phyloP scores from a whole-genome alignment of 2,329 filamentous ascomycete genomes.

The Cryphonectria nitschkei region DNA sequence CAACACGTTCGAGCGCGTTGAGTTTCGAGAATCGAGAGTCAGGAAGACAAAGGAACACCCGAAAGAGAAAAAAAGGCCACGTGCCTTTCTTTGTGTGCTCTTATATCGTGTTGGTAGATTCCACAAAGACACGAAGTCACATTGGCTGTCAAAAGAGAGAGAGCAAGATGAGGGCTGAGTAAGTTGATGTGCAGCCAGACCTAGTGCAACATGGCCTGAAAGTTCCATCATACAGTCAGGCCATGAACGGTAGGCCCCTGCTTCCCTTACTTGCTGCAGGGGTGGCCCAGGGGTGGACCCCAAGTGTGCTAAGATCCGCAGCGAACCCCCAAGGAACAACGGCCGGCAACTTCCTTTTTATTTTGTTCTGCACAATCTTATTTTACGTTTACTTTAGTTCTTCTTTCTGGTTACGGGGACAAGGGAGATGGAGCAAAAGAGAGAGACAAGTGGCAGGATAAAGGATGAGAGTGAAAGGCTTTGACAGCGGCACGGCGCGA shows the following conservation, averaged over 20 bases:
- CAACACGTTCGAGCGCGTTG: background rate
- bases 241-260: no score
- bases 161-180: background rate
- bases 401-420: background rate
- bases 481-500: conserved; percentile 5
- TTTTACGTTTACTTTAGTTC: background rate
- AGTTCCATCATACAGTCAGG: no score
- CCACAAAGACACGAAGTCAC: background rate
- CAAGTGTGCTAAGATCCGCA: background rate
- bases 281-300: background rate
- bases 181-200: background rate
- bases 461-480: background rate
- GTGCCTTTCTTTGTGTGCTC: no score
- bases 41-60: background rate
- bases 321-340: background rate
- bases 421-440: no score
- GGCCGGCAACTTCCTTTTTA: background rate
- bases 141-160: background rate
- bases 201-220: background rate
- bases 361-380: background rate
- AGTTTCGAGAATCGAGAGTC: background rate
- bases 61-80: background rate
- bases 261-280: background rate
- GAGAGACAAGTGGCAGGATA: background rate
- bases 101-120: background rate